phyloP scores from a whole-genome alignment of 2,329 filamentous ascomycete genomes.

The Colletotrichum tamarilloi region DNA sequence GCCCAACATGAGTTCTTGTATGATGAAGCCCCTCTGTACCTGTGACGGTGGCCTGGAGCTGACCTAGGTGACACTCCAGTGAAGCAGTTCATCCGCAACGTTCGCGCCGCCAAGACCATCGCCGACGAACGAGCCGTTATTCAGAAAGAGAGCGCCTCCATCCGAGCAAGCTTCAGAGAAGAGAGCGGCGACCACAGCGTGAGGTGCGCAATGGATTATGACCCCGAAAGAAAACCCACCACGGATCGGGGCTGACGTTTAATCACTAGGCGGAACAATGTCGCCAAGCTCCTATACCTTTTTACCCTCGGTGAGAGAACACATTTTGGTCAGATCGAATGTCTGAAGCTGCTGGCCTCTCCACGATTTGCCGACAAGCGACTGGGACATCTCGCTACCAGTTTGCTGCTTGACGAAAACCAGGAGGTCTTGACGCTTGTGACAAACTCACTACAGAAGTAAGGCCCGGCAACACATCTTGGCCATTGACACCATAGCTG shows the following conservation, averaged over 20 bases:
- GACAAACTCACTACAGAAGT: constrained; percentile 98
- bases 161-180: constrained; percentile 96
- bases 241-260: constrained; percentile 30
- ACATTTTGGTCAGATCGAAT: constrained; percentile 99
- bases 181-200: constrained; percentile 93
- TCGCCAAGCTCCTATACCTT: constrained; percentile 96
- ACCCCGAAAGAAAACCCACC: constrained; percentile 16
- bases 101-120: constrained; percentile 97
- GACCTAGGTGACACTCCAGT: constrained; percentile 64
- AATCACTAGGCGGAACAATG: constrained; percentile 87
- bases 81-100: constrained; percentile 99
- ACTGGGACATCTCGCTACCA: constrained; percentile 94
- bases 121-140: constrained; percentile 98
- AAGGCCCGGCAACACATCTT: constrained; percentile 37
- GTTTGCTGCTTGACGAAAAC: constrained; percentile 96
- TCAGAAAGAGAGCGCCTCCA: constrained; percentile 98
- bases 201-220: constrained; percentile 69
- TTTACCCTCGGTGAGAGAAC: constrained; percentile 98
- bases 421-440: constrained; percentile 97
- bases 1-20: constrained; percentile 54
- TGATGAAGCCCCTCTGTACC: constrained; percentile 22
- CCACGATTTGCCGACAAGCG: constrained; percentile 98
- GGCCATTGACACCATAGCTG: constrained; percentile 41
- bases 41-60: constrained; percentile 16
- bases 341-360: constrained; percentile 94